Conservation (phyloP, 2,329 filamentous ascomycete species). For the Fusarium fujikuroi region DNA sequence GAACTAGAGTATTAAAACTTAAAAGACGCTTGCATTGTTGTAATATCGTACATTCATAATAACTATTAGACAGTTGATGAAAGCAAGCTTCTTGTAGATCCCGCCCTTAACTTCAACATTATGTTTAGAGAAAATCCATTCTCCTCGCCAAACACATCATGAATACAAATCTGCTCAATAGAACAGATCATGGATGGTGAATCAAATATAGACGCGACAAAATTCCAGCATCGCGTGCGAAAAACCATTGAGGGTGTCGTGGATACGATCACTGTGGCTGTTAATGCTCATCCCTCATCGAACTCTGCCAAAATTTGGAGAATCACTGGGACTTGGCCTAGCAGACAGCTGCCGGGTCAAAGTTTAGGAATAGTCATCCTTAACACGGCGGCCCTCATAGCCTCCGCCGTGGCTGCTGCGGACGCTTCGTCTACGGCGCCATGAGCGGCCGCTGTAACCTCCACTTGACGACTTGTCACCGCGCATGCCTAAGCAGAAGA, state of each 20-base stretch:
- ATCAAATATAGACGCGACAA: constrained; percentile 18
- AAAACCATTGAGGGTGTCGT: not conserved
- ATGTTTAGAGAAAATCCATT: not conserved
- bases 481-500: constrained; percentile 74
- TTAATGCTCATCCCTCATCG: not conserved
- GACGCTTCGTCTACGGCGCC: constrained; percentile 49
- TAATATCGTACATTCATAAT: constrained; percentile 33
- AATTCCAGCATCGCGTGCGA: not conserved
- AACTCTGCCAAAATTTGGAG: not conserved
- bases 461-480: constrained; percentile 54
- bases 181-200: not conserved
- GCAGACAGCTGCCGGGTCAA: not conserved
- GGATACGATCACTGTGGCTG: not conserved
- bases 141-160: constrained; percentile 8
- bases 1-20: not conserved
- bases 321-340: not conserved
- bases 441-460: constrained; percentile 48
- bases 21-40: not conserved
- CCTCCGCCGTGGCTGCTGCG: constrained; percentile 50
- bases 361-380: constrained; percentile 73
- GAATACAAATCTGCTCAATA: constrained; percentile 7
- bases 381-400: constrained; percentile 66
- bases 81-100: not conserved
- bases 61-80: constrained; percentile 18
- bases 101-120: constrained; percentile 3